Evolutionary conservation across 257 asterid species (phyloP).

Genomic region (Osmanthus fragrans): DNA sequence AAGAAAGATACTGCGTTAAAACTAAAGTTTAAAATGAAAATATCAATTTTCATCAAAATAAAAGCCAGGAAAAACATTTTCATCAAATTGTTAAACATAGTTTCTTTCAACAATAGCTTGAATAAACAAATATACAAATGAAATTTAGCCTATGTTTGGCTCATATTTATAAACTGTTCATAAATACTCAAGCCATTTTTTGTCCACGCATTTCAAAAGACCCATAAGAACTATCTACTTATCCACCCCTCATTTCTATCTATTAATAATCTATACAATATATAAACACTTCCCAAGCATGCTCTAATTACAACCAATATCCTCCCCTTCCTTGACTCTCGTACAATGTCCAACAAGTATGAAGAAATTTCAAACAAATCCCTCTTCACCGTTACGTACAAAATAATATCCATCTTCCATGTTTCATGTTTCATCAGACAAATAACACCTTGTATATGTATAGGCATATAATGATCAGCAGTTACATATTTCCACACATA

Average conservation of each 20-base stretch:
- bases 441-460: not conserved
- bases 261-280: no score
- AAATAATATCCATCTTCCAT: not conserved
- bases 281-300: no score
- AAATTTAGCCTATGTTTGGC: not conserved
- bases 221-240: no score
- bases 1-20: constrained; percentile 23
- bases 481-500: not conserved
- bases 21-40: constrained; percentile 12
- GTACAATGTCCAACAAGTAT: not conserved
- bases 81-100: not conserved
- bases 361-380: not conserved
- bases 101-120: not conserved
- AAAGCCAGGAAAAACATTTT: not conserved
- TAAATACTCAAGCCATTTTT: no score
- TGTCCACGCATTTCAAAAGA: no score
- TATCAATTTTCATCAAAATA: constrained; percentile 8
- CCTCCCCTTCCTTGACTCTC: not conserved
- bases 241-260: no score
- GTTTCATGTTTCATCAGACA: not conserved
- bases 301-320: not conserved
- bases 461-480: constrained; percentile 1
- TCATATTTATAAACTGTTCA: no score
- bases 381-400: not conserved
- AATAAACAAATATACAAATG: not conserved